Conservation (phyloP, 495 filamentous ascomycete genomes). For the Tuber brumale region DNA sequence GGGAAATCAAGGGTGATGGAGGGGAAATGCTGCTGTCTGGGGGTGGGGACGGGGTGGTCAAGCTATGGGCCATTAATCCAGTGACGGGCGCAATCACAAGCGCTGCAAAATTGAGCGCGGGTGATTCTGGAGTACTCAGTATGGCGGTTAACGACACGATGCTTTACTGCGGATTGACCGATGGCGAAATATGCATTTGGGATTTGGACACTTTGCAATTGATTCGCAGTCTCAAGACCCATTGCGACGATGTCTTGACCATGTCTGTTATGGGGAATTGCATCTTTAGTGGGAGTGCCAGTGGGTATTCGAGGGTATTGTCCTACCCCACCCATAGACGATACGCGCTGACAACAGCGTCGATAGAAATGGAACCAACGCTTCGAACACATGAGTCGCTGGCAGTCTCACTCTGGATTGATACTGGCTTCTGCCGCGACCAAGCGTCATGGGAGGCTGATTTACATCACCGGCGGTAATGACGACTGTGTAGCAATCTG, state of each 20-base stretch:
- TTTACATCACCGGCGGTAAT: slow-evolving; percentile 92
- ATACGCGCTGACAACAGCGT: slow-evolving; percentile 3
- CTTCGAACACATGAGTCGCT: slow-evolving; percentile 73
- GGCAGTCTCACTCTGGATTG: slow-evolving; percentile 78
- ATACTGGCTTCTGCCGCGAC: slow-evolving; percentile 80
- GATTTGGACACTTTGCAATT: slow-evolving; percentile 92
- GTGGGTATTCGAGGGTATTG: slow-evolving; percentile 71
- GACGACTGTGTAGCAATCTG: slow-evolving; percentile 83
- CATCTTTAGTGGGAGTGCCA: slow-evolving; percentile 74
- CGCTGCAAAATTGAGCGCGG: slow-evolving; percentile 64
- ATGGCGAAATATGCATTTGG: slow-evolving; percentile 95
- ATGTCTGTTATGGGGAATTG: slow-evolving; percentile 74
- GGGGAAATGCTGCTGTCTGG: slow-evolving; percentile 79
- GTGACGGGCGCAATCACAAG: slow-evolving; percentile 53
- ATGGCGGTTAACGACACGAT: slow-evolving; percentile 79
- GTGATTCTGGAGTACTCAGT: slow-evolving; percentile 69
- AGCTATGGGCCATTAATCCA: slow-evolving; percentile 62
- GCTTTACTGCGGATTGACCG: slow-evolving; percentile 77
- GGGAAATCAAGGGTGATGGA: slow-evolving; percentile 41
- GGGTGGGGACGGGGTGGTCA: slow-evolving; percentile 87
- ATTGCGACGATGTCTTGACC: slow-evolving; percentile 77
- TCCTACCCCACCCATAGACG: not conserved
- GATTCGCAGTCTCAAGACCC: slow-evolving; percentile 70
- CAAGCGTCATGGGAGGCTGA: slow-evolving; percentile 57
- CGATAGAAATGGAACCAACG: slow-evolving; percentile 74